These are phyloP conservation scores for Botrytis galanthina DNA, from an alignment of 2,329 filamentous ascomycete species.

Conservation along the genomic window DNA sequence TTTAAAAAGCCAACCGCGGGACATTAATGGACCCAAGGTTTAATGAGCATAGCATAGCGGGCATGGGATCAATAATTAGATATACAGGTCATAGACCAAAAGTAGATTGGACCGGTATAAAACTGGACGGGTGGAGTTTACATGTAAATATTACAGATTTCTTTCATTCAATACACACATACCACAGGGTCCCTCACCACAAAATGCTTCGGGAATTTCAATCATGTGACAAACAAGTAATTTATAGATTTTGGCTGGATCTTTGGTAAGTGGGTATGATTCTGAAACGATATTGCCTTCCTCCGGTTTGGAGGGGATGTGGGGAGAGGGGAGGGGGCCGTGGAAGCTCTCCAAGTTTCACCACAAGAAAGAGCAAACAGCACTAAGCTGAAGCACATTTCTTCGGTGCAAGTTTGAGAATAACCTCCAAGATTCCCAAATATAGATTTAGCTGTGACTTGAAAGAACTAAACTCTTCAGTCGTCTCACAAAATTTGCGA, in stretches of 20 bases:
- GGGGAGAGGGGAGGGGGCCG: background rate
- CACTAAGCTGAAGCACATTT: background rate
- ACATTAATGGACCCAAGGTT: background rate
- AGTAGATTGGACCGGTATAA: background rate
- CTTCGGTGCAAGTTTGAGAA: background rate
- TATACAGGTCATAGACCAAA: background rate
- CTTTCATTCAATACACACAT: constrained; percentile 13
- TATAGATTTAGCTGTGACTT: background rate
- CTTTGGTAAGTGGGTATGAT: background rate
- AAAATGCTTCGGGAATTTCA: background rate
- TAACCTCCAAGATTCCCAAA: background rate
- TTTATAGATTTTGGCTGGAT: background rate
- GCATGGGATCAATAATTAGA: constrained; percentile 1
- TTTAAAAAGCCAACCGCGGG: constrained; percentile 6
- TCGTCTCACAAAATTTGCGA: background rate
- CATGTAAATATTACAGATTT: constrained; percentile 12
- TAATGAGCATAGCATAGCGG: constrained; percentile 7
- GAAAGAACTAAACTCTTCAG: background rate
- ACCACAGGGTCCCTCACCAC: constrained; percentile 20
- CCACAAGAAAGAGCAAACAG: background rate
- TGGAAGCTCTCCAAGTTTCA: background rate
- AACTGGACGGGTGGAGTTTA: constrained; percentile 5
- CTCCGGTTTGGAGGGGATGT: background rate
- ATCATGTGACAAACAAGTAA: background rate
- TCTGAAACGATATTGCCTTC: background rate